Evolutionary conservation across 768 basidiomycete genomes (phyloP).

Genomic region (Macrolepiota dolichaula): DNA sequence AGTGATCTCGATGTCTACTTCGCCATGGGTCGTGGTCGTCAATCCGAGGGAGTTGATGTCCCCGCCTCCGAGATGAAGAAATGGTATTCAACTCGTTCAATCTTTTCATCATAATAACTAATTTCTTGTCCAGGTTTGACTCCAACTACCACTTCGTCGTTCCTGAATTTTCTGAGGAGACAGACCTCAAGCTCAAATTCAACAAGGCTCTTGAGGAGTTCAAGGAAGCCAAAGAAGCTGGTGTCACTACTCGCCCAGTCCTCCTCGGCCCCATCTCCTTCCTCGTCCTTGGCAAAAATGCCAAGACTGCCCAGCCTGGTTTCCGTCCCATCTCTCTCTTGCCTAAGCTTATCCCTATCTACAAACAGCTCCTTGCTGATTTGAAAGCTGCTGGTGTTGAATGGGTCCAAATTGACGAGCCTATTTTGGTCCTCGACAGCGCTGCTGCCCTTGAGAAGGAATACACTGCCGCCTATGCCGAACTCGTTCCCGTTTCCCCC

Average conservation of each 20-base stretch:
- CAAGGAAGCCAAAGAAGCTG: conserved; percentile 89
- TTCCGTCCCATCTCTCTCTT: conserved; percentile 94
- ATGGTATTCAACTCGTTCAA: conserved; percentile 58
- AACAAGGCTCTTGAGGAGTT: conserved; percentile 95
- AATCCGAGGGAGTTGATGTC: conserved; percentile 91
- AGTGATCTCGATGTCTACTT: conserved; percentile 95
- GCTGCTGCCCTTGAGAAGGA: conserved; percentile 75
- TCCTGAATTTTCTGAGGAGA: conserved; percentile 87
- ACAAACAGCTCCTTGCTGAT: conserved; percentile 84
- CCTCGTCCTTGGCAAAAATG: conserved; percentile 89
- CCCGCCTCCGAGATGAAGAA: conserved; percentile 99
- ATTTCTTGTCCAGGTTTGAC: conserved; percentile 71
- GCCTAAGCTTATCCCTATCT: conserved; percentile 85
- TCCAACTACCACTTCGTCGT: conserved; percentile 99
- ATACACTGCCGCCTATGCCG: conserved; percentile 76
- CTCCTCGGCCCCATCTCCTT: conserved; percentile 94
- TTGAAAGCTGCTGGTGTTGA: conserved; percentile 92
- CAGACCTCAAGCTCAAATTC: conserved; percentile 91
- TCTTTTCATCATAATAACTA: conserved; percentile 5
- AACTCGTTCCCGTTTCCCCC: conserved; percentile 79
- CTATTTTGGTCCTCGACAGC: conserved; percentile 88
- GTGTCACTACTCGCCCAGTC: conserved; percentile 91
- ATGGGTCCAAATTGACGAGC: conserved; percentile 97
- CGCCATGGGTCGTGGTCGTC: conserved; percentile 98
- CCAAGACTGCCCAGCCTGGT: conserved; percentile 74